Base-by-base conservation (phyloP, 495 filamentous ascomycete genomes). In the Annulohypoxylon maeteangense region DNA sequence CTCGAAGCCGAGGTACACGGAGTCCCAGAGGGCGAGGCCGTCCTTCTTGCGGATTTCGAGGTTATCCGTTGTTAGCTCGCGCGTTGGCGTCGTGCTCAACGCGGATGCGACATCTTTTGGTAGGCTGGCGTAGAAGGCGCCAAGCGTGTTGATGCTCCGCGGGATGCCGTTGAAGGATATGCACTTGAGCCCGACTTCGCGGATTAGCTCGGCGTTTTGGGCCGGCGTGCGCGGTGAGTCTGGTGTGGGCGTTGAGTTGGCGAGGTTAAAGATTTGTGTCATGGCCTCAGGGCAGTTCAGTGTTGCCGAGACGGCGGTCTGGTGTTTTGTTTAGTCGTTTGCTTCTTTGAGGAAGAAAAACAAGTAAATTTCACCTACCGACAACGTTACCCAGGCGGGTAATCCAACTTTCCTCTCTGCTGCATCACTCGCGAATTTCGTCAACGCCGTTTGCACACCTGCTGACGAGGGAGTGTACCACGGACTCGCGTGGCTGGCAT, bases 101-200 rank as follows among this genome's bases (percentile, higher is more conserved):
- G 74, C 50, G 1, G 78, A 68, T 14, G 75, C 65, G 25, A 90
- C 80, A 53, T 79, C 69, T 4, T 75, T 47, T 0, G 90, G 89
- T 5, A 90, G 83, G 40, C 78, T 80, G 40, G 80, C 75, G 47
- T 82, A 83, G 83, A 94, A 93, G 57, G 87, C 87, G 71, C 84
- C 86, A 0, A 94, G 87, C 68, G 84, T 87, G 83, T 94, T 94
- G 78, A 94, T 94, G 51, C 88, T 91, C 59, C 92, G 87, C 3
- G 92, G 92, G 72, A 94, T 91, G 40, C 92, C 92, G 79, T 94
- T 94, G 84, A 94, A 93, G 47, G 87, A 88, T 75, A 94, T 93
- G 78, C 91, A 93, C 77, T 94, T 94, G 44, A 94, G 83, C 2
- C 90, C 91, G 71, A 92, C 85, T 72, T 93, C 91, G 70, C 92